phyloP scores from a whole-genome alignment of 2,329 filamentous ascomycete species.

The Ciborinia camelliae region DNA sequence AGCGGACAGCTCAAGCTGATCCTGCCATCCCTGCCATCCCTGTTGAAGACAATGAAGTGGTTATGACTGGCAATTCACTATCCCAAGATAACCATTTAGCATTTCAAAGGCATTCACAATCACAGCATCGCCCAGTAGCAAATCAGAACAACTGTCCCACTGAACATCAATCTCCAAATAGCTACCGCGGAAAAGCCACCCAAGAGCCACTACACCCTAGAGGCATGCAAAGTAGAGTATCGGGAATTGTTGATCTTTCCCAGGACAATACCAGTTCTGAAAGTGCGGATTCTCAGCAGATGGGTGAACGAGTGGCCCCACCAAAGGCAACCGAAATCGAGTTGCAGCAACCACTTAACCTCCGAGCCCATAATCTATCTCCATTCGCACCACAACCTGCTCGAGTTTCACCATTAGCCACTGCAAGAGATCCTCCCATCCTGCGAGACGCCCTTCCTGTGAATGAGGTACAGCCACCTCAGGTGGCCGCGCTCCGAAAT shows the following conservation, averaged over 20 bases:
- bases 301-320: constrained; percentile 39
- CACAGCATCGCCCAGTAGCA: constrained; percentile 18
- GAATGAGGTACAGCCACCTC: constrained; percentile 44
- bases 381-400: constrained; percentile 73
- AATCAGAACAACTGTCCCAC: constrained; percentile 2
- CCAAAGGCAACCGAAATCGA: constrained; percentile 40
- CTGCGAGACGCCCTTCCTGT: constrained; percentile 29
- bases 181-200: background rate
- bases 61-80: constrained; percentile 34
- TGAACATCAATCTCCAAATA: constrained; percentile 16
- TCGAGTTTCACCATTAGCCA: constrained; percentile 59
- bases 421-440: constrained; percentile 40
- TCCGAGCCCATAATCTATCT: constrained; percentile 67
- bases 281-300: constrained; percentile 29
- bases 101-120: constrained; percentile 26
- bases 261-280: constrained; percentile 17
- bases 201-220: constrained; percentile 1
- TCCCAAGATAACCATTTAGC: constrained; percentile 34
- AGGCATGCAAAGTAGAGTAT: constrained; percentile 7
- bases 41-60: constrained; percentile 27
- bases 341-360: constrained; percentile 42
- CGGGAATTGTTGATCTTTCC: constrained; percentile 19
- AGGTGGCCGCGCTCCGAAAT: constrained; percentile 56
- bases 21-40: constrained; percentile 30
- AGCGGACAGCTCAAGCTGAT: constrained; percentile 24